Evolutionary conservation across 2,329 filamentous ascomycete genomes (phyloP).

Genomic region (Fusarium incarnatum): DNA sequence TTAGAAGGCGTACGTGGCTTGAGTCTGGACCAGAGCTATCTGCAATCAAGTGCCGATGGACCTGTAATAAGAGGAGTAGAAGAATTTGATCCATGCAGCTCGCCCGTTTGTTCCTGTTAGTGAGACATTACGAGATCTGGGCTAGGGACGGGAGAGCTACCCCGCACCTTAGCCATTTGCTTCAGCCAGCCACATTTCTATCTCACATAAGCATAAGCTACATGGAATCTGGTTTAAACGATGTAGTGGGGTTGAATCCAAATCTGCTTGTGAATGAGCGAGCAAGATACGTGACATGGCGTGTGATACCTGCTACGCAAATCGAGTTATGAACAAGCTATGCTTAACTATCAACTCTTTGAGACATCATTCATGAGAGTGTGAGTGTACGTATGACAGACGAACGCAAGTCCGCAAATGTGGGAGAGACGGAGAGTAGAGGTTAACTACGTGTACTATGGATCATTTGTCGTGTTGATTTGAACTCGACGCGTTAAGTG

Average conservation of each 20-base stretch:
- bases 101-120: not conserved
- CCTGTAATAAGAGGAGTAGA: not conserved
- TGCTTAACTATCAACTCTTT: too few relatives aligned
- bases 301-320: too few relatives aligned
- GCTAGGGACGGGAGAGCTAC: not conserved
- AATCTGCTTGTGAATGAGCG: too few relatives aligned
- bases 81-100: not conserved
- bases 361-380: too few relatives aligned
- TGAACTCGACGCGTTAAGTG: too few relatives aligned
- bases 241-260: not conserved
- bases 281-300: too few relatives aligned
- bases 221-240: not conserved
- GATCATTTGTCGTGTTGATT: too few relatives aligned
- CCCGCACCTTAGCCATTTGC: not conserved
- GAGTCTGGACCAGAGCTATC: not conserved
- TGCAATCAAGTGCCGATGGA: fast-evolving
- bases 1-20: fast-evolving
- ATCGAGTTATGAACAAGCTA: too few relatives aligned
- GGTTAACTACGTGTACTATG: too few relatives aligned
- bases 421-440: too few relatives aligned
- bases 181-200: not conserved
- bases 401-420: too few relatives aligned
- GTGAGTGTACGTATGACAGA: too few relatives aligned
- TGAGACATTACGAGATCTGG: not conserved
- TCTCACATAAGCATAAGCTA: not conserved